Evolutionary conservation across 2,329 filamentous ascomycete genomes (phyloP).

Genomic region (Botrytis elliptica): DNA sequence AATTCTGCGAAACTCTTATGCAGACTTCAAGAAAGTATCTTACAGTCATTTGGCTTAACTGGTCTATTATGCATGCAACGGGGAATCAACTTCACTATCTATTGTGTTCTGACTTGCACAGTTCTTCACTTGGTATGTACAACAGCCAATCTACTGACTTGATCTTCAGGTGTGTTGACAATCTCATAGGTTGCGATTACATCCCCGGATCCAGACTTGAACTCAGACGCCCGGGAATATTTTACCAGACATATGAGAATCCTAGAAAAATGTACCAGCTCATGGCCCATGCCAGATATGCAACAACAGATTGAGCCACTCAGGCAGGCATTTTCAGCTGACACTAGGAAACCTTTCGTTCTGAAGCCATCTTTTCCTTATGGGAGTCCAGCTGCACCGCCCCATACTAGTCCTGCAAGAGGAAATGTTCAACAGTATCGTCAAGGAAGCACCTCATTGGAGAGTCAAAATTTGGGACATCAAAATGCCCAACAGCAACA

Average conservation of each 20-base stretch:
- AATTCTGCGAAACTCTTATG: conserved; percentile 81
- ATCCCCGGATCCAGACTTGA: conserved; percentile 86
- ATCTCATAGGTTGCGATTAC: conserved; percentile 76
- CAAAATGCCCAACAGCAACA: conserved; percentile 50
- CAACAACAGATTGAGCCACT: conserved; percentile 87
- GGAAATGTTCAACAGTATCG: conserved; percentile 33
- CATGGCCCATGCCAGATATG: conserved; percentile 87
- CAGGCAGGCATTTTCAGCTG: conserved; percentile 86
- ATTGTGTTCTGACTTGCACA: conserved; percentile 84
- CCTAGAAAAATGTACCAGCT: conserved; percentile 77
- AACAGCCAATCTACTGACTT: background rate
- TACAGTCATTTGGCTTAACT: conserved; percentile 72
- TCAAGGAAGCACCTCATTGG: conserved; percentile 31
- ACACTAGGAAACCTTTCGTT: conserved; percentile 80
- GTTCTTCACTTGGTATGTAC: conserved; percentile 84
- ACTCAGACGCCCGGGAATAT: conserved; percentile 79
- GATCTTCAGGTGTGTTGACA: conserved; percentile 22
- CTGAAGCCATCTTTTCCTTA: conserved; percentile 86
- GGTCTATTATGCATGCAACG: conserved; percentile 90
- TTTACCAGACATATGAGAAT: conserved; percentile 95
- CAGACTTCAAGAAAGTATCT: conserved; percentile 78
- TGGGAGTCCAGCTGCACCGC: conserved; percentile 60
- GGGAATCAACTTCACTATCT: conserved; percentile 95
- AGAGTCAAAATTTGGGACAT: conserved; percentile 51
- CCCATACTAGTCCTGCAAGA: conserved; percentile 32